Evolutionary conservation across 768 basidiomycete species (phyloP).

Genomic region (Mycena venus): DNA sequence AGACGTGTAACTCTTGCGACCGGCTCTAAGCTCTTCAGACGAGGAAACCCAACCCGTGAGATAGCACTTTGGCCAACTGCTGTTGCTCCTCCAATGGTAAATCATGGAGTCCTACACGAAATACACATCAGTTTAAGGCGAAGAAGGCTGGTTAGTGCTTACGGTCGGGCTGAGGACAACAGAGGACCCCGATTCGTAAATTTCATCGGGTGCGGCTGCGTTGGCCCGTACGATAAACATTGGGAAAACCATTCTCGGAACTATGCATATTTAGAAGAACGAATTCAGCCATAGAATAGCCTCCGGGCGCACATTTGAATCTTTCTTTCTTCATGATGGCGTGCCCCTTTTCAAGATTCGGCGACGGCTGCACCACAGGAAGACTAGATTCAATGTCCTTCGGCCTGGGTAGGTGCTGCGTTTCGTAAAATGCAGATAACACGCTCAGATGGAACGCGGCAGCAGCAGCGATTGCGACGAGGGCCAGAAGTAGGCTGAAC

Average conservation of each 20-base stretch:
- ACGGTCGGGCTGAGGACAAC: slow-evolving; percentile 30
- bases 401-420: not conserved
- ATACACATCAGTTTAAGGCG: not conserved
- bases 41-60: slow-evolving; percentile 33
- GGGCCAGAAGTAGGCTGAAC: slow-evolving; percentile 5
- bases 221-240: slow-evolving; percentile 21
- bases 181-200: slow-evolving; percentile 21
- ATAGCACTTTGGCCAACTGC: slow-evolving; percentile 33
- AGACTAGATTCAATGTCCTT: slow-evolving; percentile 11
- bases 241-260: slow-evolving; percentile 30
- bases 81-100: slow-evolving; percentile 34
- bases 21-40: slow-evolving; percentile 11
- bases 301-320: slow-evolving; percentile 16
- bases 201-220: slow-evolving; percentile 16
- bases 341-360: slow-evolving; percentile 29
- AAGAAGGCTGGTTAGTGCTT: not conserved
- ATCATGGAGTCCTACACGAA: slow-evolving; percentile 37
- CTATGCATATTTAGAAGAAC: slow-evolving; percentile 16
- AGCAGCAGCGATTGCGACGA: slow-evolving; percentile 22
- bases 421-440: not conserved
- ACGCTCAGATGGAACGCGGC: slow-evolving; percentile 28
- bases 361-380: slow-evolving; percentile 1
- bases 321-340: slow-evolving; percentile 17
- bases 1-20: slow-evolving; percentile 29
- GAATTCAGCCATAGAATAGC: not conserved